Percentiles rank a stretch among this genome's conserved stretches.
Conservation (phyloP, 768 basidiomycete genomes). For the Coprinellus micaceus region DNA sequence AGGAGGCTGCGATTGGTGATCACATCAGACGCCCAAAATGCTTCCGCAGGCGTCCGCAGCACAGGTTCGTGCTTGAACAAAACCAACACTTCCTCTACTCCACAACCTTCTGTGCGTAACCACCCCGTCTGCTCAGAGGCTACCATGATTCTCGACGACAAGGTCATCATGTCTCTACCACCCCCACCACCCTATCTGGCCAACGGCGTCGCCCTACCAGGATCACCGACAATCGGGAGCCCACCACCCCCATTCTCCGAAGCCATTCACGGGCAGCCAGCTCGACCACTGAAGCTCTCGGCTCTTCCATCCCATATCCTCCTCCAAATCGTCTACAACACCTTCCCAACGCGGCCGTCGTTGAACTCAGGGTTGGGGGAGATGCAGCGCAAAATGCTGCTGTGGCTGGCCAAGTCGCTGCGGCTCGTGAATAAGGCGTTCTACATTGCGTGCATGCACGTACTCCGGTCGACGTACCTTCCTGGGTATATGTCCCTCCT, state of each 20-base stretch:
- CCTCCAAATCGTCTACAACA: conserved; percentile 63
- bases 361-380: conserved; percentile 41
- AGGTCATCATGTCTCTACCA: conserved; percentile 28
- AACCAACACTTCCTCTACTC: background rate
- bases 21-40: too few species aligned
- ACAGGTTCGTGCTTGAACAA: background rate
- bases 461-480: conserved; percentile 73
- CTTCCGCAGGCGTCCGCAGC: background rate
- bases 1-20: too few species aligned
- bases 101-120: background rate
- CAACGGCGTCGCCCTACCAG: background rate
- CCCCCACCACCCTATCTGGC: conserved; percentile 2
- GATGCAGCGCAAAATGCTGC: conserved; percentile 61
- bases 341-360: conserved; percentile 47
- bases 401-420: conserved; percentile 64
- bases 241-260: conserved; percentile 11
- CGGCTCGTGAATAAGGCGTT: conserved; percentile 63
- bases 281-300: conserved; percentile 17
- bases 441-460: conserved; percentile 81
- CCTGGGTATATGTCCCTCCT: conserved; percentile 61
- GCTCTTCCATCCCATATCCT: conserved; percentile 60
- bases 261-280: conserved; percentile 15
- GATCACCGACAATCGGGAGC: conserved; percentile 8
- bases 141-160: conserved; percentile 38
- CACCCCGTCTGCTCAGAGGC: background rate